Evolutionary conservation across 2,329 filamentous ascomycete species (phyloP), one percentile per base, ranked within the genome.

Genomic region (Fusarium siculi): DNA sequence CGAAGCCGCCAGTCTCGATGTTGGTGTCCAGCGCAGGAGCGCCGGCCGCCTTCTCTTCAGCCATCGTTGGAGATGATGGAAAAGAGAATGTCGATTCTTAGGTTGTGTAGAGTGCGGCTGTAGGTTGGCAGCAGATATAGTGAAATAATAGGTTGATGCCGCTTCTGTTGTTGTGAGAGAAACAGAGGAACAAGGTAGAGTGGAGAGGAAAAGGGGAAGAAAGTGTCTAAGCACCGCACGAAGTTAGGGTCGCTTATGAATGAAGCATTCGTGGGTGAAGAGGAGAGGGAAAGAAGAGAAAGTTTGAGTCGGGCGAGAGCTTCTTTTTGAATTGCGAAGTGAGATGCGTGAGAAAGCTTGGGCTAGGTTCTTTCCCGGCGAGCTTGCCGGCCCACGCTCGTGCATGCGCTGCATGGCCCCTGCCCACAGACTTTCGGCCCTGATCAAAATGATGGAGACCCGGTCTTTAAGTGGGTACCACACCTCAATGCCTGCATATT

Each of bases 1-100:
- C 87, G 81, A 92, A 91, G 80, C 86, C 84, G 75, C 89, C 90
- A 75, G 88, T 88, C 81, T 91, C 89, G 78, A 92, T 91, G 81
- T 87, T 87, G 79, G 90, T 91, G 79, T 89, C 86, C 76, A 92
- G 84, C 83, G 88, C 88, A 77, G 88, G 88, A 74, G 86, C 85
- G 80, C 82, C 84, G 82, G 82, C 81, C 76, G 81, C 80, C 79
- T 86, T 86, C 79, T 85, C 82, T 80, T 90, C 88, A 78, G 88
- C 88, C 89, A 90, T 90, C 52, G 67, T 61, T 60, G 66, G 59
- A 36, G 23, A n/a, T 59, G 52, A 62, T 37, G 42, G 43, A 53
- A 61, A 60, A 72, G 55, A 63, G 59, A 63, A 63, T 52, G 53
- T 71, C 60, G 52, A 69, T 68, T 74, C 68, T 70, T 63, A 68